phyloP scores from a whole-genome alignment of 148 eudicot species.

The Fallopia convolvulus region DNA sequence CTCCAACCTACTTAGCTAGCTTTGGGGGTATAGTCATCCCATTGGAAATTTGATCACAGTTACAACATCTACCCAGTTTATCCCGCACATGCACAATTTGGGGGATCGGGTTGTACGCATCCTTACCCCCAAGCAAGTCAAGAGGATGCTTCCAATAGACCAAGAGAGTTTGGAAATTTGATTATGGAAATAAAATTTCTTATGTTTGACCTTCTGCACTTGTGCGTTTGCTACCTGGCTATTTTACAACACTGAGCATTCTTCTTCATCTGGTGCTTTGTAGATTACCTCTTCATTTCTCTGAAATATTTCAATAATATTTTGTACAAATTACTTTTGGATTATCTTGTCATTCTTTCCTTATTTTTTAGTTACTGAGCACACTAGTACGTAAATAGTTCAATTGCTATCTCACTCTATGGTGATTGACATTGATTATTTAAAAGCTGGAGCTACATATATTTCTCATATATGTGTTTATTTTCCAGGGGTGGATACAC shows the following conservation, averaged over 20 bases:
- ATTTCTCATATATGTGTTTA: neutral
- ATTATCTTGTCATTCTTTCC: neutral
- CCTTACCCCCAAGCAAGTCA: too few relatives aligned
- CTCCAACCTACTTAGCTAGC: neutral
- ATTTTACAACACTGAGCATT: neutral
- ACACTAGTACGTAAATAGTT: neutral
- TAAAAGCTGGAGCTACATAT: neutral
- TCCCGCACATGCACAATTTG: too few relatives aligned
- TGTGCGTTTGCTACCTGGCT: neutral
- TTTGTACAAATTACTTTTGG: neutral
- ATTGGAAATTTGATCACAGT: neutral
- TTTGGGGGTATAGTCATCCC: neutral
- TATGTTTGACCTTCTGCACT: neutral
- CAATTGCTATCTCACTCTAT: constrained; percentile 24
- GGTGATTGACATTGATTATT: neutral
- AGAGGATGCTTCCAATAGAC: too few relatives aligned
- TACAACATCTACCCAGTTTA: too few relatives aligned
- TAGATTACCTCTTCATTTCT: too few relatives aligned
- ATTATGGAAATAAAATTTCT: neutral
- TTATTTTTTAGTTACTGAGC: neutral
- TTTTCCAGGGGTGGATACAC: constrained; percentile 59
- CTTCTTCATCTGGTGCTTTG: neutral
- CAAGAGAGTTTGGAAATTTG: neutral
- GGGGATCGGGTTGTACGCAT: too few relatives aligned
- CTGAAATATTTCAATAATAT: too few relatives aligned